Conservation (phyloP, 768 basidiomycete species). For the Lentinula aciculospora region DNA sequence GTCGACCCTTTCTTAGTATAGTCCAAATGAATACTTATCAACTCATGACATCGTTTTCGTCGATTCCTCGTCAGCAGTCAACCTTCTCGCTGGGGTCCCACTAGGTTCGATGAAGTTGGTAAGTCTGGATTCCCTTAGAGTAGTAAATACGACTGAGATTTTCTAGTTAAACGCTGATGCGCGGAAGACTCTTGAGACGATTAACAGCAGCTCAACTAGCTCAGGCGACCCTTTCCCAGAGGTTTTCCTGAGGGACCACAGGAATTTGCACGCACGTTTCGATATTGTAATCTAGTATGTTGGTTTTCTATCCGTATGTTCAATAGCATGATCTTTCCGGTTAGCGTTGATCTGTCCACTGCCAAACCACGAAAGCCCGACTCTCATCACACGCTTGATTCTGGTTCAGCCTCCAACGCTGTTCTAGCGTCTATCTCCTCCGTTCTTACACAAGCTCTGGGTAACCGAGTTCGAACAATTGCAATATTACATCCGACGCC, state of each 20-base stretch:
- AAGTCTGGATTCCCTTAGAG: conserved; percentile 14
- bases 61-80: conserved; percentile 71
- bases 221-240: conserved; percentile 60
- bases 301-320: background rate
- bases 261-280: conserved; percentile 60
- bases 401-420: conserved; percentile 53
- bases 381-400: conserved; percentile 44
- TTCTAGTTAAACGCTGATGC: conserved; percentile 74
- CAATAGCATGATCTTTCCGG: background rate
- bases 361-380: conserved; percentile 39
- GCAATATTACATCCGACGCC: conserved; percentile 53
- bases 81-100: conserved; percentile 74
- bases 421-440: conserved; percentile 47
- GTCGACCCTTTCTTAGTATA: conserved; percentile 35
- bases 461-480: conserved; percentile 62
- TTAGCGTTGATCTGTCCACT: conserved; percentile 52
- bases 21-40: conserved; percentile 49
- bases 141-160: conserved; percentile 2
- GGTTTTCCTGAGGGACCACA: conserved; percentile 70
- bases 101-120: conserved; percentile 76
- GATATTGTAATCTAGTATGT: conserved; percentile 66
- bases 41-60: conserved; percentile 61
- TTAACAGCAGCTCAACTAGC: conserved; percentile 39
- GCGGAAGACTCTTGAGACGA: conserved; percentile 55
- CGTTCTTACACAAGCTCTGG: conserved; percentile 60